These are phyloP conservation scores for Iris pallida DNA, from an alignment of 116 monocot species.

Conservation along the genomic window DNA sequence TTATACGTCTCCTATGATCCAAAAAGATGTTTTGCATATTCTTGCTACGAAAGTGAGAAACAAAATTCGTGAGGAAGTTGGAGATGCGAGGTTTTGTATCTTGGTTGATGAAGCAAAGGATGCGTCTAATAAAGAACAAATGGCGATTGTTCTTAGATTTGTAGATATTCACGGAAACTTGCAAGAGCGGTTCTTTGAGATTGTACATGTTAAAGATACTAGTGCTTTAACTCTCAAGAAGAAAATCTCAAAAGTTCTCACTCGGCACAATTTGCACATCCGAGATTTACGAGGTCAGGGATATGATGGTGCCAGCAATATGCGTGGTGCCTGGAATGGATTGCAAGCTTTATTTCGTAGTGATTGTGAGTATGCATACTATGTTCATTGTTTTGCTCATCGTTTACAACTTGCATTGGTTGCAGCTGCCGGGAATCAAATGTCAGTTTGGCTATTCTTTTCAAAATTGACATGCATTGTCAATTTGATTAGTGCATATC, in stretches of 20 bases:
- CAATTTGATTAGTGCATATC: not conserved
- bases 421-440: not conserved
- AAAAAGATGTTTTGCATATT: constrained; percentile 22
- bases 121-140: not conserved
- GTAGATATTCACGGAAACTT: not conserved
- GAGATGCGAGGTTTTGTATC: not conserved
- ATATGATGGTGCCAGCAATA: not conserved
- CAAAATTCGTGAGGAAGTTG: constrained; percentile 3
- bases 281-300: not conserved
- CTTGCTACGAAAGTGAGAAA: not conserved
- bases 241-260: not conserved
- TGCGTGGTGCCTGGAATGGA: not conserved
- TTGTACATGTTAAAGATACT: not conserved
- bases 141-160: not conserved
- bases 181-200: not conserved
- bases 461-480: not conserved
- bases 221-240: not conserved
- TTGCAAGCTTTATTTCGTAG: not conserved
- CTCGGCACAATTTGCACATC: not conserved
- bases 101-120: not conserved
- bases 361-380: not conserved
- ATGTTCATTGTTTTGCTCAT: not conserved
- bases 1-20: constrained; percentile 14
- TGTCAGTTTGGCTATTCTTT: not conserved
- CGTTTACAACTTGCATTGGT: not conserved